Base-by-base conservation (phyloP, 352 stramenopile species). In the Globisporangium rhizosaccharum region DNA sequence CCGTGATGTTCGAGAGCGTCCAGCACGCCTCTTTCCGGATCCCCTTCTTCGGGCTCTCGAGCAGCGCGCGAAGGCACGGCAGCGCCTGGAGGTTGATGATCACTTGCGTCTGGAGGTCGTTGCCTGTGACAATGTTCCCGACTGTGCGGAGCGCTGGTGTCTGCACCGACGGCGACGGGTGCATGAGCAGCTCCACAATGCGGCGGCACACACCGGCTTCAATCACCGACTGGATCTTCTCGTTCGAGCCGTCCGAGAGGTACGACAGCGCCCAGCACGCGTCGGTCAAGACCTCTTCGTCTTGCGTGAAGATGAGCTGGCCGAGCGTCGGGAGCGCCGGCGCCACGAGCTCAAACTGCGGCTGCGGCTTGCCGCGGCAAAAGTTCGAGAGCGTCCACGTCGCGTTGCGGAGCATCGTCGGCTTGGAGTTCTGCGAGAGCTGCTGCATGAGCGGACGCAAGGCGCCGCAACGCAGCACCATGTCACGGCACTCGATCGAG, bases 301-400 rank as follows among this genome's bases (percentile, higher is more conserved):
- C 96, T 28, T 97, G 82, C 30, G 83, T 96, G 69, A 98, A 98
- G 61, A 99, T 98, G 17, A 99, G 82, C 63, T 99, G 90, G 1
- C 92, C 87, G 33, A 99, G 78, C 45, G 94, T 98, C 11, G 94
- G 85, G n/a, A 99, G 77, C 12, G 95, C 92, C 23, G 90, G 90
- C 48, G 85, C 73, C 30, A 99, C 96, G 25, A 87, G 68, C 26
- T 96, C 83, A 75, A 99, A 99, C 52, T 99, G 80, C 20, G 97
- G 97, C 73, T 98, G 88, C 20, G 84, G 84, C 59, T 88, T 92
- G 25, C 84, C 82, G 55, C 97, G 88, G 71, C 97, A 99, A 65
- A 99, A 98, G 72, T 99, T 99, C 39, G 93, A 99, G 45, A 99
- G 77, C 26, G 97, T 99, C 98, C 98, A 99, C 30, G 97, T 99